These are phyloP conservation scores for Halteria grandinella DNA, from an alignment of 73 alveolate species.

Conservation along the genomic window DNA sequence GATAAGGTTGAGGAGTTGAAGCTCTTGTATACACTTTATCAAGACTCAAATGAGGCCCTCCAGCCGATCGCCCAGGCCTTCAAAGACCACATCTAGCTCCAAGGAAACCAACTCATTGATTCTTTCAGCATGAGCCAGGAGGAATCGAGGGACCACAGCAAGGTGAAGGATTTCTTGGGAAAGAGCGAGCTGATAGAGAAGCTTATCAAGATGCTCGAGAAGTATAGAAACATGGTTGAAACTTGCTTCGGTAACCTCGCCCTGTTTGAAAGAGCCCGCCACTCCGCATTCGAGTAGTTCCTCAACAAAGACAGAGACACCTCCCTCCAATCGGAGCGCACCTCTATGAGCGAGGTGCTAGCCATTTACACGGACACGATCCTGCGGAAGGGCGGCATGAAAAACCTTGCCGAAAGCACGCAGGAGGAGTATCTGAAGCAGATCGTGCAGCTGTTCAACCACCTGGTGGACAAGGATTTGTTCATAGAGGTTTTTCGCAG, in stretches of 20 bases:
- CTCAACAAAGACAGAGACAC: slow-evolving; percentile 53
- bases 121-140: not conserved
- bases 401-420: slow-evolving; percentile 14
- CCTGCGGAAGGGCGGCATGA: slow-evolving; percentile 59
- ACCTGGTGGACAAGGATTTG: slow-evolving; percentile 80
- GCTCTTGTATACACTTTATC: slow-evolving; percentile 37
- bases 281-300: slow-evolving; percentile 54
- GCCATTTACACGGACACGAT: slow-evolving; percentile 60
- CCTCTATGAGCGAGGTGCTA: slow-evolving; percentile 61
- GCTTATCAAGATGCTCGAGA: slow-evolving; percentile 38
- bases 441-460: slow-evolving; percentile 72
- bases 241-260: slow-evolving; percentile 59
- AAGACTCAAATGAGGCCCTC: not conserved
- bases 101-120: slow-evolving; percentile 50
- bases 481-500: slow-evolving; percentile 78
- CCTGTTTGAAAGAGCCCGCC: slow-evolving; percentile 53
- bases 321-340: too few species aligned
- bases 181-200: slow-evolving; percentile 41
- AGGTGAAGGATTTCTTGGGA: slow-evolving; percentile 48
- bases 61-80: slow-evolving; percentile 50
- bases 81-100: slow-evolving; percentile 15
- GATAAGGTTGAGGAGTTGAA: slow-evolving; percentile 40
- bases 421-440: slow-evolving; percentile 54
- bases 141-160: slow-evolving; percentile 12
- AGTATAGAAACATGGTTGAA: slow-evolving; percentile 35